Percentiles rank a stretch among this genome's conserved stretches.
Conservation (phyloP, 495 filamentous ascomycete genomes). For the Neurospora hispaniola region DNA sequence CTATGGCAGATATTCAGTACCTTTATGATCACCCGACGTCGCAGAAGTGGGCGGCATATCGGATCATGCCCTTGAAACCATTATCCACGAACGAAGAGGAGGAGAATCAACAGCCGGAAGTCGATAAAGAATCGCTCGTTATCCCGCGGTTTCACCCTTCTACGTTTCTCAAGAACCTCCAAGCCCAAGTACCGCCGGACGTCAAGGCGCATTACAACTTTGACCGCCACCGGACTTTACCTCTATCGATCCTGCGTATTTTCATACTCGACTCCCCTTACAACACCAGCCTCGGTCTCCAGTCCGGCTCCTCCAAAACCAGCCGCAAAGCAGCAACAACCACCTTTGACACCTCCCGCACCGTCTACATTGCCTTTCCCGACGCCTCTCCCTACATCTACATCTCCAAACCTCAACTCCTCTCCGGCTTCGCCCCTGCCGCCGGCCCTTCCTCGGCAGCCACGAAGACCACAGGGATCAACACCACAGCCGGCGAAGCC, state of each 20-base stretch:
- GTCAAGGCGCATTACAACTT: slow-evolving; percentile 75
- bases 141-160: slow-evolving; percentile 67
- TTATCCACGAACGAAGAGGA: slow-evolving; percentile 22
- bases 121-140: slow-evolving; percentile 33
- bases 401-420: slow-evolving; percentile 44
- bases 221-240: slow-evolving; percentile 48
- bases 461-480: neutral
- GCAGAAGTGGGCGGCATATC: slow-evolving; percentile 67
- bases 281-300: slow-evolving; percentile 39
- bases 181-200: slow-evolving; percentile 57
- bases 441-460: neutral
- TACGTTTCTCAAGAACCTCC: slow-evolving; percentile 63
- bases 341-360: slow-evolving; percentile 45
- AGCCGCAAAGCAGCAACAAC: slow-evolving; percentile 26
- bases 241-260: slow-evolving; percentile 62
- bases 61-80: slow-evolving; percentile 34
- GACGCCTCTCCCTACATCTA: slow-evolving; percentile 66
- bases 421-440: slow-evolving; percentile 9
- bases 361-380: slow-evolving; percentile 70
- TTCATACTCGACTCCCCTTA: slow-evolving; percentile 67
- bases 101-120: slow-evolving; percentile 10
- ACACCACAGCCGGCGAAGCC: slow-evolving; percentile 32
- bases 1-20: slow-evolving; percentile 68
- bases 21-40: slow-evolving; percentile 65
- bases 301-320: slow-evolving; percentile 45